A percentile compares a stretch with the other conserved stretches of the same genome.
These are phyloP conservation scores for Penicillium antarcticum DNA, from an alignment of 495 filamentous ascomycete genomes.

Conservation along the genomic window DNA sequence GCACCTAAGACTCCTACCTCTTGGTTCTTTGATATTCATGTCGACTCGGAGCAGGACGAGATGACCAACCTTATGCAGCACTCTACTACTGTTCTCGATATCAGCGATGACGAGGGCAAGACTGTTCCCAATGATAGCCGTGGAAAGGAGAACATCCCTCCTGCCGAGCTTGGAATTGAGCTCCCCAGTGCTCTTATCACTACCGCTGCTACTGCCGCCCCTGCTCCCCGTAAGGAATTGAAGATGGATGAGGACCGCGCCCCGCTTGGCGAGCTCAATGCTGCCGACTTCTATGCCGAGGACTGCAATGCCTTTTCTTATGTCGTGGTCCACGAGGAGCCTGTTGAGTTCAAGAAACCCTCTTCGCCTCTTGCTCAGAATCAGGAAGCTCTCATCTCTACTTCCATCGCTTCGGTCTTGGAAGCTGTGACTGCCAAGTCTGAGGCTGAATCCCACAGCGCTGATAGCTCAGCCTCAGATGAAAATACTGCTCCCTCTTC, in stretches of 20 bases:
- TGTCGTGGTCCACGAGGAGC: conserved; percentile 50
- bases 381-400: conserved; percentile 6
- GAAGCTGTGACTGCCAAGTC: conserved; percentile 39
- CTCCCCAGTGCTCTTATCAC: conserved; percentile 28
- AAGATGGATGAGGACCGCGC: conserved; percentile 56
- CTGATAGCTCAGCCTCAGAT: background rate
- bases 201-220: conserved; percentile 17
- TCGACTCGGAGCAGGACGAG: conserved; percentile 85
- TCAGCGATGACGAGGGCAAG: conserved; percentile 58
- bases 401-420: conserved; percentile 32
- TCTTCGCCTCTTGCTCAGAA: conserved; percentile 5
- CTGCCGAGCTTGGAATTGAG: conserved; percentile 32
- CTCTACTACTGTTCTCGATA: conserved; percentile 79
- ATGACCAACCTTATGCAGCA: conserved; percentile 90
- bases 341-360: conserved; percentile 17
- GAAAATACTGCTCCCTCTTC: background rate
- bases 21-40: conserved; percentile 95
- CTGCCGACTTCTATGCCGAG: conserved; percentile 68
- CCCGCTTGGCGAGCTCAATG: conserved; percentile 67
- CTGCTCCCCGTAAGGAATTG: conserved; percentile 26
- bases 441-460: conserved; percentile 18
- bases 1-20: conserved; percentile 51
- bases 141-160: conserved; percentile 90
- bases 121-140: conserved; percentile 42
- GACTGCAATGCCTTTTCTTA: conserved; percentile 62